Conservation (phyloP, 2,329 filamentous ascomycete genomes). For the Alternaria rosae region DNA sequence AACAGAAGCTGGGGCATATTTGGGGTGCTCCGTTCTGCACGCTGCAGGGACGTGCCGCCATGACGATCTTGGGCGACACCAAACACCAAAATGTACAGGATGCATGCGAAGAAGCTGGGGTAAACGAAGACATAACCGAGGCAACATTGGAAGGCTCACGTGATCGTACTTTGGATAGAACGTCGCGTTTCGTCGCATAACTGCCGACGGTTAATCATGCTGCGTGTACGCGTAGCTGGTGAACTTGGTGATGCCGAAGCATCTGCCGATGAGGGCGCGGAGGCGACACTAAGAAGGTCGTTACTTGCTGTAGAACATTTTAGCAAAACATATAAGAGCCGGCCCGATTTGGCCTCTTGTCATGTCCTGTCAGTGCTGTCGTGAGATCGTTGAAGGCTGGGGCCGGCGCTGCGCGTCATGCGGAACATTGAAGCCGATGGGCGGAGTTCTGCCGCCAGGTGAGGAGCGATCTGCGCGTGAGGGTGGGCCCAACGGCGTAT, state of each 20-base stretch:
- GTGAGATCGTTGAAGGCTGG: not conserved
- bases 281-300: slow-evolving; percentile 1
- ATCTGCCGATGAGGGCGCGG: not conserved
- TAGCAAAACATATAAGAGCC: not conserved
- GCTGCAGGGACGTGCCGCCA: slow-evolving; percentile 2
- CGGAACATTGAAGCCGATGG: slow-evolving; percentile 1
- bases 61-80: not conserved
- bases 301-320: not conserved
- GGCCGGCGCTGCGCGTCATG: slow-evolving; percentile 8
- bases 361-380: not conserved
- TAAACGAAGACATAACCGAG: not conserved
- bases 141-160: not conserved
- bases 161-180: not conserved
- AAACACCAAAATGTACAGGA: not conserved
- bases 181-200: not conserved
- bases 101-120: slow-evolving; percentile 1
- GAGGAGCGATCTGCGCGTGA: not conserved
- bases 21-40: not conserved
- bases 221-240: not conserved
- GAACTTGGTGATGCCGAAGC: not conserved
- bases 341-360: not conserved
- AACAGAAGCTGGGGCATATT: not conserved
- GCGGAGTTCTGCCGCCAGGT: slow-evolving; percentile 3
- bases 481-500: not conserved
- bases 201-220: not conserved